phyloP scores from a whole-genome alignment of 2,329 filamentous ascomycete species.

The Pseudogymnoascus sp. region DNA sequence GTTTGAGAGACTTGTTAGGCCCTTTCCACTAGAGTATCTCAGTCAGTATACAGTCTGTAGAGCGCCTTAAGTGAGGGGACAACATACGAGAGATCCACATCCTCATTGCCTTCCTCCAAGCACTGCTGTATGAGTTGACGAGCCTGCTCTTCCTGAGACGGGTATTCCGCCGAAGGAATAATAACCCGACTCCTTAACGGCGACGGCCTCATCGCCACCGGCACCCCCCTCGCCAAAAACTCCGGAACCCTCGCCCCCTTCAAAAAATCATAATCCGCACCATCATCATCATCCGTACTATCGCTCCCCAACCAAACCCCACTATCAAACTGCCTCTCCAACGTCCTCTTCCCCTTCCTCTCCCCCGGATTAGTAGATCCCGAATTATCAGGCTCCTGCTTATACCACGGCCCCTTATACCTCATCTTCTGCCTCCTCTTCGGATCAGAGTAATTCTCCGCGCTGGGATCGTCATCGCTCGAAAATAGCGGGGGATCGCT shows the following conservation, averaged over 20 bases:
- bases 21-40: slow-evolving; percentile 12
- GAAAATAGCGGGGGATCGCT: slow-evolving; percentile 68
- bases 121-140: slow-evolving; percentile 44
- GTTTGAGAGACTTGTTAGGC: slow-evolving; percentile 48
- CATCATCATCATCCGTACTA: slow-evolving; percentile 38
- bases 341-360: slow-evolving; percentile 40
- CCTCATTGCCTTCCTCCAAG: slow-evolving; percentile 53
- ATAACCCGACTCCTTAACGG: not conserved
- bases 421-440: slow-evolving; percentile 51
- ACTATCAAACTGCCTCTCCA: slow-evolving; percentile 59
- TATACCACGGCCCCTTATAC: slow-evolving; percentile 63
- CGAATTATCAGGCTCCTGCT: slow-evolving; percentile 43
- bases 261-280: slow-evolving; percentile 29
- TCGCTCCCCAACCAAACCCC: slow-evolving; percentile 65
- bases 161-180: not conserved
- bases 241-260: slow-evolving; percentile 13
- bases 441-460: slow-evolving; percentile 57
- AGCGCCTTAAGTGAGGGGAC: not conserved
- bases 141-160: slow-evolving; percentile 38
- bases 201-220: not conserved
- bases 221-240: not conserved
- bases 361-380: slow-evolving; percentile 14
- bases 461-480: slow-evolving; percentile 62
- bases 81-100: slow-evolving; percentile 56
- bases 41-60: not conserved